These are phyloP conservation scores for Dichotomopilus funicola DNA, from an alignment of 2,329 filamentous ascomycete genomes.

Conservation along the genomic window DNA sequence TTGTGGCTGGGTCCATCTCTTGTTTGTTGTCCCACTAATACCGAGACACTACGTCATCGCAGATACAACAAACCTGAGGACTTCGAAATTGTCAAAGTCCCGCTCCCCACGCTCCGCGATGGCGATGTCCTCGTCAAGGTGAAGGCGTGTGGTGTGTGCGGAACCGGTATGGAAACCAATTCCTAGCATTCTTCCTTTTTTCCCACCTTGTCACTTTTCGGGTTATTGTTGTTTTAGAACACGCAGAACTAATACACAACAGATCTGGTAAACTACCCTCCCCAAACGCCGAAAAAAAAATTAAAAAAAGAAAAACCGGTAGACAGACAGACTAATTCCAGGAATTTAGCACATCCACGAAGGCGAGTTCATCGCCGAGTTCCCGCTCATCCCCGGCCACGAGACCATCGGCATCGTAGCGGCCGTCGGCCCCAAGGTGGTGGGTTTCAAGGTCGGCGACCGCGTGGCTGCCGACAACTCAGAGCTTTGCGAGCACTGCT, in stretches of 20 bases:
- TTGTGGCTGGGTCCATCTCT: neutral
- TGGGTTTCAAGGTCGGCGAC: constrained; percentile 54
- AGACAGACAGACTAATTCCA: neutral
- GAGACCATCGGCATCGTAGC: constrained; percentile 62
- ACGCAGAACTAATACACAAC: neutral
- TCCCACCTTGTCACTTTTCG: neutral
- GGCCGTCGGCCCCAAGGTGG: constrained; percentile 50
- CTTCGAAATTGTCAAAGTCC: constrained; percentile 55
- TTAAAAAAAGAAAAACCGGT: too few species aligned
- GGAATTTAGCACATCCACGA: constrained; percentile 52
- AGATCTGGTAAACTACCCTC: neutral
- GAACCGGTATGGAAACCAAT: constrained; percentile 39
- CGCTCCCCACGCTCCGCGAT: constrained; percentile 53
- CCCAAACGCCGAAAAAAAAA: too few species aligned
- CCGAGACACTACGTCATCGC: too few species aligned
- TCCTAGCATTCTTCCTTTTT: neutral
- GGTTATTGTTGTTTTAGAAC: too few species aligned
- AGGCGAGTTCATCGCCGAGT: constrained; percentile 59
- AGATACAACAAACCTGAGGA: constrained; percentile 35
- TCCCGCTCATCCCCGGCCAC: constrained; percentile 61
- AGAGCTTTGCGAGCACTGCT: constrained; percentile 64
- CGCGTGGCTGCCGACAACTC: constrained; percentile 59
- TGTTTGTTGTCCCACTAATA: neutral
- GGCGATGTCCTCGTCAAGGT: constrained; percentile 60
- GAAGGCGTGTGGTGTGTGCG: constrained; percentile 60